A percentile compares a stretch with the other conserved stretches of the same genome.
Conservation (phyloP, 352 stramenopile species). For the Discostella stelligera region DNA sequence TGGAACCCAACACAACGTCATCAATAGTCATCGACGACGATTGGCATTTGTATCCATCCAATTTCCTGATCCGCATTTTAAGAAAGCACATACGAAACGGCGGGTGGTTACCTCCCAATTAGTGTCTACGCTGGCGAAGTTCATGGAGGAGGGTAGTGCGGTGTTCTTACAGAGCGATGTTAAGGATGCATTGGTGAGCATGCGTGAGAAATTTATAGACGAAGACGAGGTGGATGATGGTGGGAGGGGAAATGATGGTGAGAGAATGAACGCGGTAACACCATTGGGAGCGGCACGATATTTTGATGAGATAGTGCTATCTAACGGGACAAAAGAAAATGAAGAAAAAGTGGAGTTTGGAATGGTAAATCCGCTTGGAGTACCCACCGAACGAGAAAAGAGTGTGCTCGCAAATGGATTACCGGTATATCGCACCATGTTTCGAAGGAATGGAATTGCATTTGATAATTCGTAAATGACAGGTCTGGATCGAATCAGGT, state of each 20-base stretch:
- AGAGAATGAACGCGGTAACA: not conserved
- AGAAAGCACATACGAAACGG: conserved; percentile 71
- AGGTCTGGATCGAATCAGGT: not conserved
- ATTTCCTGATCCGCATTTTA: conserved; percentile 83
- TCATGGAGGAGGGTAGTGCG: conserved; percentile 51
- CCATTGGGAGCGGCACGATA: conserved; percentile 18
- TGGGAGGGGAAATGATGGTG: not conserved
- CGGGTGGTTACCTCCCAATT: conserved; percentile 73
- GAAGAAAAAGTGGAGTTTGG: conserved; percentile 53
- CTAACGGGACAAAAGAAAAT: conserved; percentile 31
- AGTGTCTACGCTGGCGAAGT: conserved; percentile 65
- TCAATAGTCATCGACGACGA: conserved; percentile 5
- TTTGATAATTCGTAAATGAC: conserved; percentile 9
- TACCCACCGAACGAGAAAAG: conserved; percentile 79
- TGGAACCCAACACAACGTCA: conserved; percentile 11
- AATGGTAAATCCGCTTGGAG: conserved; percentile 64
- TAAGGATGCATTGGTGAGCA: conserved; percentile 70
- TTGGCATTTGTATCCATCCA: conserved; percentile 73
- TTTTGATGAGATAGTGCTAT: conserved; percentile 46
- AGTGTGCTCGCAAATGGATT: conserved; percentile 72
- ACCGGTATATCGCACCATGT: conserved; percentile 72
- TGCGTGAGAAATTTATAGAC: conserved; percentile 71
- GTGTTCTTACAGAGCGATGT: conserved; percentile 80
- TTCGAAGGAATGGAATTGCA: conserved; percentile 54
- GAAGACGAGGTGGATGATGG: conserved; percentile 10